Base-by-base conservation (phyloP, 2,329 filamentous ascomycete species). In the Colletotrichum gigasporum region DNA sequence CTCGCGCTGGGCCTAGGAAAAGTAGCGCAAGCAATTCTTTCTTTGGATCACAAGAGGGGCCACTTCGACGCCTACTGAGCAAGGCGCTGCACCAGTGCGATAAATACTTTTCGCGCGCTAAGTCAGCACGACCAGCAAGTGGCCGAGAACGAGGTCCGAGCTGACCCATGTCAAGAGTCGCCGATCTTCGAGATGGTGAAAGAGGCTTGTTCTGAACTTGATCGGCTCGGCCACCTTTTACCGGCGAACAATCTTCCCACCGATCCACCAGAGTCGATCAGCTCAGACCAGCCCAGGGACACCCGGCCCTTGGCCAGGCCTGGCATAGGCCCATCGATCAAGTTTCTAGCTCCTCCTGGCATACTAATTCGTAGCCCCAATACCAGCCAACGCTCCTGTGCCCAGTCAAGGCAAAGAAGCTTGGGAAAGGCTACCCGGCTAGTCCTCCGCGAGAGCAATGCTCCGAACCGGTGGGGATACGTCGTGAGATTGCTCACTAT, bases 151-250 rank as follows among this genome's bases (percentile, higher is more conserved):
- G 47, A 28, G 42, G 61, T 32, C 62, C 48, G 56, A 61, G 48
- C 48, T 44, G 14, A 28, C 53, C 20, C 10, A 53, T 20, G 14
- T 16, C 11, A 14, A 48, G 14, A 14, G n/a, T 47, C 24, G 37
- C 47, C 61, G 24, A 35, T 48, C 18, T 9, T 42, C 12, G 16
- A n/a, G 35, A 32, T 28, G 14, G 5, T 9, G 20, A 47, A 53
- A 18, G 55, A 64, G 56, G 42, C 56, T 48, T 64, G 42, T 54
- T 54, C 50, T 50, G 28, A 61, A 55, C 62, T 61, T 64, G 56
- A 61, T 64, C 62, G 55, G 56, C 61, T 37, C 34, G 48, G 41
- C 32, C 53, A 26, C 32, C 56, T 39, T 45, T 16, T 28, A 60
- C 47, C 34, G 28, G 44, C 34, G 24, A 55, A 37, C 32, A 34